phyloP scores from a whole-genome alignment of 208 protist genomes.

The Leishmania arabica region DNA sequence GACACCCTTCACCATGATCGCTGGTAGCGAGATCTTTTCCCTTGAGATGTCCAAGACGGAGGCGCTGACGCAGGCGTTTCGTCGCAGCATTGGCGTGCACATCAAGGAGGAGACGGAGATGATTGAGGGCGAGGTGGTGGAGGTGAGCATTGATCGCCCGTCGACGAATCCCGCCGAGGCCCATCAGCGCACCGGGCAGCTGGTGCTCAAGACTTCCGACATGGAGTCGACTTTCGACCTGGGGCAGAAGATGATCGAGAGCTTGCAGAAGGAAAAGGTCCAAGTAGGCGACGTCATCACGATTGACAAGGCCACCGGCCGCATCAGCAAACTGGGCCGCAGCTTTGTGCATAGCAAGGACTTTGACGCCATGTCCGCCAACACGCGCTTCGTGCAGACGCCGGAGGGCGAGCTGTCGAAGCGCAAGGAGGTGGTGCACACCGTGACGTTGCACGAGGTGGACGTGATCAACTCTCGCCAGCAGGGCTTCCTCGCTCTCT shows the following conservation, averaged over 20 bases:
- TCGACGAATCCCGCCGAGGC: slow-evolving; percentile 91
- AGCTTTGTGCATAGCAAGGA: slow-evolving; percentile 98
- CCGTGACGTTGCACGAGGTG: slow-evolving; percentile 99
- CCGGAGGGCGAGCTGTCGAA: slow-evolving; percentile 99
- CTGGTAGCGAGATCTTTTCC: slow-evolving; percentile 99
- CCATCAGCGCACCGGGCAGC: slow-evolving; percentile 95
- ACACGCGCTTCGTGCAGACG: slow-evolving; percentile 97
- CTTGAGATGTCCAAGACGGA: slow-evolving; percentile 99
- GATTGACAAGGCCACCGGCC: slow-evolving; percentile 99
- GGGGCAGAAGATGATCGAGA: slow-evolving; percentile 99
- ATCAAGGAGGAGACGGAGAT: slow-evolving; percentile 99
- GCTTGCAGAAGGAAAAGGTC: slow-evolving; percentile 99
- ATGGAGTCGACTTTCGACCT: slow-evolving; percentile 99
- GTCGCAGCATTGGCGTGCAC: slow-evolving; percentile 98
- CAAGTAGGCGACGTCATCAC: slow-evolving; percentile 99
- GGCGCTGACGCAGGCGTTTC: slow-evolving; percentile 99
- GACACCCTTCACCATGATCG: slow-evolving; percentile 99
- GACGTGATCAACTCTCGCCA: slow-evolving; percentile 99
- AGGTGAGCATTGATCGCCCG: slow-evolving; percentile 98
- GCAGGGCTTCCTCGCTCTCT: slow-evolving; percentile 99
- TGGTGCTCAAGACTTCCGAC: slow-evolving; percentile 99
- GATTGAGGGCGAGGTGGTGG: slow-evolving; percentile 99
- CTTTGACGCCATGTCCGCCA: slow-evolving; percentile 94
- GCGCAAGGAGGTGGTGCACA: slow-evolving; percentile 99
- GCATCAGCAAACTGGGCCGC: slow-evolving; percentile 98